Evolutionary conservation across 441 rosid species (phyloP).

Genomic region (Euphorbia celastroides): DNA sequence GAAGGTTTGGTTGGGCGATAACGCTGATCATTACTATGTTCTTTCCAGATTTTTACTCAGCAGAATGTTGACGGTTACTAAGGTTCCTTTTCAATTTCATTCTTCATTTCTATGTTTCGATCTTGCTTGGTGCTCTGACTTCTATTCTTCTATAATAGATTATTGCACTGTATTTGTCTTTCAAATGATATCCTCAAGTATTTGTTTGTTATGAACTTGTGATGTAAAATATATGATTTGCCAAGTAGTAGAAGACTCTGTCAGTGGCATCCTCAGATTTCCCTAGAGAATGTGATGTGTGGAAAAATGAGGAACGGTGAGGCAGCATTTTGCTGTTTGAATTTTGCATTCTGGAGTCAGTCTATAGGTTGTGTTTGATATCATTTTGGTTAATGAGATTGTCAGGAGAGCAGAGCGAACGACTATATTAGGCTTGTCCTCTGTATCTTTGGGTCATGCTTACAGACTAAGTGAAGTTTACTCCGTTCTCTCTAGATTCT

Average conservation of each 20-base stretch:
- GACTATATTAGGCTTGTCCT: no score
- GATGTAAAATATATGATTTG: neutral
- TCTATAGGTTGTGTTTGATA: no score
- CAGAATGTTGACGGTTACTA: slow-evolving; percentile 95
- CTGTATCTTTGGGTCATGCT: no score
- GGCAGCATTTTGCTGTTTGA: no score
- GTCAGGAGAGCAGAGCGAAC: no score
- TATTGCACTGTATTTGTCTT: neutral
- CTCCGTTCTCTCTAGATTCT: no score
- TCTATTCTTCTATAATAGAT: neutral
- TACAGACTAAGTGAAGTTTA: no score
- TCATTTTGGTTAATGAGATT: no score
- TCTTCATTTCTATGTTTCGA: neutral
- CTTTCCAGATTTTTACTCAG: slow-evolving; percentile 90
- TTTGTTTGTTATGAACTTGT: neutral
- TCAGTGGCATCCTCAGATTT: neutral
- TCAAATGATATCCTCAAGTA: neutral
- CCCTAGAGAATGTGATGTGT: no score
- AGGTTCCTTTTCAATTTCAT: slow-evolving; percentile 37
- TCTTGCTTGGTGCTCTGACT: neutral
- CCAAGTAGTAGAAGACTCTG: neutral
- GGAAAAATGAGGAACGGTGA: no score
- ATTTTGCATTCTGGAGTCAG: no score
- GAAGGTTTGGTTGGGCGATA: slow-evolving; percentile 95
- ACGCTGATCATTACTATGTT: slow-evolving; percentile 95